Base-by-base conservation (phyloP, 257 asterid species). In the Coffea canephora region DNA sequence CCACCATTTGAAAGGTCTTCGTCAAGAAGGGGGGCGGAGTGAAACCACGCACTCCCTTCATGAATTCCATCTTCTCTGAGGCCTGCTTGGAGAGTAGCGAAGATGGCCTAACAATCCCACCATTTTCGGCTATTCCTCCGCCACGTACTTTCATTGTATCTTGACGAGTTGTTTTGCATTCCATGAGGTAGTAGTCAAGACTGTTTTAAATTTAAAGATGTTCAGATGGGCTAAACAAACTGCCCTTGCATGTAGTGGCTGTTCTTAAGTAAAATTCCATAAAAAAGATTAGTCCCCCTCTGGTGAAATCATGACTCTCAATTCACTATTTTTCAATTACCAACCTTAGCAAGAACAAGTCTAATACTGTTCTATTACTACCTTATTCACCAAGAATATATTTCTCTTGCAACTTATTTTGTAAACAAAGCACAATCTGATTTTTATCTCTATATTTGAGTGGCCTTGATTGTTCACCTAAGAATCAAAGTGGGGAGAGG, bases 1-100 rank as follows among this genome's bases (percentile, higher is more conserved):
- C 88, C 71, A 88, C 96, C 25, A 92, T 92, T 13, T 36, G 68
- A 6, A 71, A 87, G 0, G 87, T 82, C 82, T 87, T 92, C n/a
- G 79, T 75, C 87, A 91, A 79, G 88, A 89, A 92, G 18, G 88
- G 88, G 7, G 96, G 85, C 16, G 86, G 87, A 19, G 78, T 72
- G 18, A 57, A 54, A 18, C 62, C 41, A 49, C 82, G 71, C 31
- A 59, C 71, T 54, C 82, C 77, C 45, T 39, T 27, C 45, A 46
- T 57, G 76, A 55, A 25, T 75, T 45, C 27, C 13, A 19, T 41
- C 57, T 7, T 49, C 57, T 43, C 54, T 3, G 73, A 66, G 49
- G 21, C 43, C 65, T 59, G 46, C 36, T 50, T 19, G 13, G 48
- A 69, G 25, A 55, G 13, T 15, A 41, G 5, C 36, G 55, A 78